These are phyloP conservation scores for Telfairia occidentalis DNA, from an alignment of 331 rosid species.

Conservation along the genomic window DNA sequence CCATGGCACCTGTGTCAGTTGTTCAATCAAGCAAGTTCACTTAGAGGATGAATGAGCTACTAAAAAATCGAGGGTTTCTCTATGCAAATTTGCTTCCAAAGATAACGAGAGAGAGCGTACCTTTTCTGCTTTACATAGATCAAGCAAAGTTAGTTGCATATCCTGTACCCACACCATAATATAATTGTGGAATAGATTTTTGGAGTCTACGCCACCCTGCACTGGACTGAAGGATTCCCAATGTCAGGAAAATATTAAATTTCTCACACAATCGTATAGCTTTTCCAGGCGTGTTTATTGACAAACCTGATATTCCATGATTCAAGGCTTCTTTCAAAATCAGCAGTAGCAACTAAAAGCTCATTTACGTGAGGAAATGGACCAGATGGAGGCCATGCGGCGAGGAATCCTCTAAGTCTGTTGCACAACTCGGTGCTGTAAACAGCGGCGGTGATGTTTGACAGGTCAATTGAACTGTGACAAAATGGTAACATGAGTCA, in stretches of 20 bases:
- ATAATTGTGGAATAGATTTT: constrained; percentile 70
- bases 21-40: not conserved
- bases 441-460: constrained; percentile 76
- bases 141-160: constrained; percentile 75
- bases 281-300: not conserved
- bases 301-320: constrained; percentile 79
- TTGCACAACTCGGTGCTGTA: constrained; percentile 74
- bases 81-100: not conserved
- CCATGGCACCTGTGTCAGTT: constrained; percentile 72
- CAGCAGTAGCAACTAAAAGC: constrained; percentile 67
- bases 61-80: not conserved
- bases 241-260: constrained; percentile 19
- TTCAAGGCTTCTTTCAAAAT: constrained; percentile 86
- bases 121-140: constrained; percentile 89
- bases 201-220: constrained; percentile 77
- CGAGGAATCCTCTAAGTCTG: constrained; percentile 68
- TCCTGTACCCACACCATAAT: constrained; percentile 92
- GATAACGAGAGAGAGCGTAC: constrained; percentile 23
- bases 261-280: not conserved
- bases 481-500: constrained; percentile 24
- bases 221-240: constrained; percentile 34
- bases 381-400: constrained; percentile 88
- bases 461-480: constrained; percentile 80
- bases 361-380: constrained; percentile 76
- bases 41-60: not conserved